Percentiles rank a stretch among this genome's conserved stretches.
Conservation (phyloP, 495 filamentous ascomycete species). For the Letharia columbiana region DNA sequence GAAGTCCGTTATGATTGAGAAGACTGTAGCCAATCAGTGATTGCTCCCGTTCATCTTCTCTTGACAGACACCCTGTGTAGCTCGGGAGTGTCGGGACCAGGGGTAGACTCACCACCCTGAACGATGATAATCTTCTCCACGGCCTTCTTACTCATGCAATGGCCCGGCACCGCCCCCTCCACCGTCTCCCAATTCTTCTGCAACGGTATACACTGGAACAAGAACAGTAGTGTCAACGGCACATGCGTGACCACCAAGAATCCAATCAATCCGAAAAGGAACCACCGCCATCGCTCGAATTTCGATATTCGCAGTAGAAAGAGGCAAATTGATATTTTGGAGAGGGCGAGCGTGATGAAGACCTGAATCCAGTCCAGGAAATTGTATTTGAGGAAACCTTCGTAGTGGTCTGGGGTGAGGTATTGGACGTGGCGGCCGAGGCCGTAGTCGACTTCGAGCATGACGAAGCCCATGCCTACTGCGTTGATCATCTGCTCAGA, state of each 20-base stretch:
- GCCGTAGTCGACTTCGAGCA: conserved; percentile 20
- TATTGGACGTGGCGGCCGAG: conserved; percentile 22
- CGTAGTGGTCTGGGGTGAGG: conserved; percentile 10
- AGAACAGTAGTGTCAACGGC: conserved; percentile 29
- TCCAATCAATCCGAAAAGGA: conserved; percentile 30
- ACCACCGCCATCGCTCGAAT: conserved; percentile 30
- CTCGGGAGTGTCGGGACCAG: neutral
- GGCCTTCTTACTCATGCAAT: conserved; percentile 17
- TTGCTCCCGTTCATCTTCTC: neutral
- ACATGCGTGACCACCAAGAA: conserved; percentile 31
- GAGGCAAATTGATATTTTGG: conserved; percentile 44
- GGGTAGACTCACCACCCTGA: conserved; percentile 19
- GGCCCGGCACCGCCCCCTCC: conserved; percentile 3
- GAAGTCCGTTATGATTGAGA: conserved; percentile 37
- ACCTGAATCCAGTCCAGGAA: conserved; percentile 24
- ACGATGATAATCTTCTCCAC: conserved; percentile 20
- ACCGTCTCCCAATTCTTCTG: conserved; percentile 29
- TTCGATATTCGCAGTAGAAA: conserved; percentile 40
- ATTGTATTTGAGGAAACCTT: conserved; percentile 23
- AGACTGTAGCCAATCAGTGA: conserved; percentile 20
- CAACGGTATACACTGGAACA: conserved; percentile 32
- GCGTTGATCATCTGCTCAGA: conserved; percentile 16
- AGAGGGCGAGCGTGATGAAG: conserved; percentile 33
- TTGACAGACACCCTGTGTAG: neutral
- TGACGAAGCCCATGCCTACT: conserved; percentile 22